Evolutionary conservation across 768 basidiomycete genomes (phyloP).

Genomic region (Baorangia bicolor): DNA sequence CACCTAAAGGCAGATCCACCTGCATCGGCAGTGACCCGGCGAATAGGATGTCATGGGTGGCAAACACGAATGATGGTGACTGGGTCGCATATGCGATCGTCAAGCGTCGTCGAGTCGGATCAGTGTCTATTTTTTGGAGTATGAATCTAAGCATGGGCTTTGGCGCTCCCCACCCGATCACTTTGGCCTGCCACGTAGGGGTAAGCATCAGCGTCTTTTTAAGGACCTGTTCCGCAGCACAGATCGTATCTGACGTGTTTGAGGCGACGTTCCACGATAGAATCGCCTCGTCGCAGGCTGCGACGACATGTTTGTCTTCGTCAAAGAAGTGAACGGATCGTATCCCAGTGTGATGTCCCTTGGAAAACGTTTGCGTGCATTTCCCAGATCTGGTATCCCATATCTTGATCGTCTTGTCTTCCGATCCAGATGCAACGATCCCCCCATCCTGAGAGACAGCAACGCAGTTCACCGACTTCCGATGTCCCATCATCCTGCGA

Average conservation of each 20-base stretch:
- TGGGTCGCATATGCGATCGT: neutral
- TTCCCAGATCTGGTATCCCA: too few relatives aligned
- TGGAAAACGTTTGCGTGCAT: too few relatives aligned
- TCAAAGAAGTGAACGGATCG: too few relatives aligned
- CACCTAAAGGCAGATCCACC: neutral
- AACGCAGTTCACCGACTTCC: too few relatives aligned
- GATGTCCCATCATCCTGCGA: too few relatives aligned
- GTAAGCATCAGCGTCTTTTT: neutral
- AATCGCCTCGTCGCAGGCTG: too few relatives aligned
- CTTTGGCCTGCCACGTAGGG: slow-evolving; percentile 7
- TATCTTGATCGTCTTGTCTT: too few relatives aligned
- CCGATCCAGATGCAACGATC: too few relatives aligned
- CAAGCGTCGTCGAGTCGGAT: neutral
- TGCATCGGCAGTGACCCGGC: neutral
- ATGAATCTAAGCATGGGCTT: neutral
- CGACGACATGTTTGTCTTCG: too few relatives aligned
- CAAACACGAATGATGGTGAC: slow-evolving; percentile 8
- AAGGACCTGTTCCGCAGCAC: neutral
- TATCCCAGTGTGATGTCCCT: too few relatives aligned
- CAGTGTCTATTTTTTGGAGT: neutral
- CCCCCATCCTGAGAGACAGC: too few relatives aligned
- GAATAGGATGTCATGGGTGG: neutral
- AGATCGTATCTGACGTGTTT: neutral
- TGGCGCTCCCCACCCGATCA: slow-evolving; percentile 6
- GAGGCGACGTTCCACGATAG: too few relatives aligned